Percentiles rank a stretch among this genome's conserved stretches.
Conservation (phyloP, 305 asterid genomes). For the Fraxinus sp. region DNA sequence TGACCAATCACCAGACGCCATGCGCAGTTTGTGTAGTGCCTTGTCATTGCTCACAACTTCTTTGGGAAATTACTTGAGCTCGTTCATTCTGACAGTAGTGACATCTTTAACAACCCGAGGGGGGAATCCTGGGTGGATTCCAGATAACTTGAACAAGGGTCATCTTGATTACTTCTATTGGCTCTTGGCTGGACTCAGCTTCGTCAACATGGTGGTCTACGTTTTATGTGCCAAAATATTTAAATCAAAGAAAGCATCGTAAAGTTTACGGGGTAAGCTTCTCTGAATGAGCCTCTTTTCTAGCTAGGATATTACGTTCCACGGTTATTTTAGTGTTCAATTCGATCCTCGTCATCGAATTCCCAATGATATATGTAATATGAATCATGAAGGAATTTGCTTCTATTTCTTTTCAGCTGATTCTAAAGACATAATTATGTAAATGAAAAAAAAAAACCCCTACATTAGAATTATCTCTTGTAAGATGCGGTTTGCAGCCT, state of each 20-base stretch:
- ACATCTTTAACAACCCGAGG: constrained; percentile 64
- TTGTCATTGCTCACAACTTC: constrained; percentile 63
- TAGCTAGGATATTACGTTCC: background rate
- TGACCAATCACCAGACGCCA: constrained; percentile 90
- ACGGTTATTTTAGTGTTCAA: background rate
- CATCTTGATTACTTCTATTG: constrained; percentile 85
- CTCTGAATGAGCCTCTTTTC: background rate
- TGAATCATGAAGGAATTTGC: background rate
- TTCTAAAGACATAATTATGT: background rate
- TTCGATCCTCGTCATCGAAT: background rate
- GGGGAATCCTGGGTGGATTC: constrained; percentile 82
- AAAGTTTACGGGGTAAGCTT: constrained; percentile 16
- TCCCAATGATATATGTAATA: background rate
- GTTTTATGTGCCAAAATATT: constrained; percentile 66
- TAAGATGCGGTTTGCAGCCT: background rate
- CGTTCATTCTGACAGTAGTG: constrained; percentile 75
- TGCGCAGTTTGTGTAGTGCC: constrained; percentile 90
- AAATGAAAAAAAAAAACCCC: background rate
- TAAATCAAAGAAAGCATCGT: constrained; percentile 69
- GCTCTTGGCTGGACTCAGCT: constrained; percentile 82
- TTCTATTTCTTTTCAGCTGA: background rate
- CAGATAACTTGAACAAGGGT: constrained; percentile 81
- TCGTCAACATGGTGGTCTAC: constrained; percentile 63
- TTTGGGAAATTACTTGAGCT: constrained; percentile 80
- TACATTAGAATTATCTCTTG: background rate